phyloP scores from a whole-genome alignment of 768 basidiomycete species.

The Suillus alpinus region DNA sequence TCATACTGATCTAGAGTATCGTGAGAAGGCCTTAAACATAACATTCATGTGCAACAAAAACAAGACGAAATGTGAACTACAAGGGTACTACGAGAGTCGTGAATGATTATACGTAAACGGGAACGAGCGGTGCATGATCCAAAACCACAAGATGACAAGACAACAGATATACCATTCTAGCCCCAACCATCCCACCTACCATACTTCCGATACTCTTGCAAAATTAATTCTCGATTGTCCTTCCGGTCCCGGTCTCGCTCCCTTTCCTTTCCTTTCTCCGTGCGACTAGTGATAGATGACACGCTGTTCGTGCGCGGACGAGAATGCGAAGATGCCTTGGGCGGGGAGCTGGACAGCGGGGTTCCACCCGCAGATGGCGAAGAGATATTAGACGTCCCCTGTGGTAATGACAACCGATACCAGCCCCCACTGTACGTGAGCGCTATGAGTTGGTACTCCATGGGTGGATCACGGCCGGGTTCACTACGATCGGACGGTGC shows the following conservation, averaged over 20 bases:
- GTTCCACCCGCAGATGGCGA: slow-evolving; percentile 10
- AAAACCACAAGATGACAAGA: not conserved
- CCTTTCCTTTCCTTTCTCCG: slow-evolving; percentile 55
- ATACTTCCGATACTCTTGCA: slow-evolving; percentile 78
- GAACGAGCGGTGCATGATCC: not conserved
- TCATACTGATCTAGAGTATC: not conserved
- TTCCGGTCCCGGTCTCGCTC: slow-evolving; percentile 53
- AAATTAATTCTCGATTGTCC: slow-evolving; percentile 60
- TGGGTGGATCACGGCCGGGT: slow-evolving; percentile 16
- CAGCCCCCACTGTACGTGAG: slow-evolving; percentile 89
- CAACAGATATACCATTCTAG: slow-evolving; percentile 20
- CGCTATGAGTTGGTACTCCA: slow-evolving; percentile 77
- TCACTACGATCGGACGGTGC: slow-evolving; percentile 38
- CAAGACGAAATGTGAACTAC: not conserved
- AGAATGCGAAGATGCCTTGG: slow-evolving; percentile 35
- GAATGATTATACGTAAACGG: not conserved
- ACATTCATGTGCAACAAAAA: not conserved
- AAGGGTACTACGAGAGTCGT: not conserved
- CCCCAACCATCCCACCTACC: slow-evolving; percentile 92
- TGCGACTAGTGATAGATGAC: slow-evolving; percentile 47
- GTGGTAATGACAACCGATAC: slow-evolving; percentile 77
- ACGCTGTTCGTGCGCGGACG: slow-evolving; percentile 54
- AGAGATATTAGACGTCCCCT: slow-evolving; percentile 18
- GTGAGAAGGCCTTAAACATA: not conserved
- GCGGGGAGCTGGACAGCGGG: slow-evolving; percentile 39